Conservation (phyloP, 768 basidiomycete genomes). For the Tricholoma saponaceum region DNA sequence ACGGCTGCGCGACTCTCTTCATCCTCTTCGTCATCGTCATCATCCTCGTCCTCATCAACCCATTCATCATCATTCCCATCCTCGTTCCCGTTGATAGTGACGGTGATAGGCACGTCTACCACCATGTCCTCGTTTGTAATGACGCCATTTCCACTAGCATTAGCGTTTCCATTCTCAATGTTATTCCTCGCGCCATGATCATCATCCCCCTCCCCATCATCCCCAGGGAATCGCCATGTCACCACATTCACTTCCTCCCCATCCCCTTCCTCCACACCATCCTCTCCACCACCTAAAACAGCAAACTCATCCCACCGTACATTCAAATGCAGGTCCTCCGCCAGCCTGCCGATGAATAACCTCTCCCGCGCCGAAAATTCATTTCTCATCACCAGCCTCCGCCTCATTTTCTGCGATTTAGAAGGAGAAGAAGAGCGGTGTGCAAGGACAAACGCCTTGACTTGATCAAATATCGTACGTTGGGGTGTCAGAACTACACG, state of each 20-base stretch:
- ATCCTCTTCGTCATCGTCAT: slow-evolving; percentile 52
- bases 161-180: slow-evolving; percentile 5
- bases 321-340: slow-evolving; percentile 70
- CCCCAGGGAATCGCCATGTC: slow-evolving; percentile 58
- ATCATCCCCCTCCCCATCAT: slow-evolving; percentile 29
- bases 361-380: slow-evolving; percentile 77
- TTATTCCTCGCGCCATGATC: slow-evolving; percentile 8
- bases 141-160: slow-evolving; percentile 20
- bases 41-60: slow-evolving; percentile 47
- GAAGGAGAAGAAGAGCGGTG: slow-evolving; percentile 28
- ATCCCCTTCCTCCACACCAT: not conserved
- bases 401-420: slow-evolving; percentile 16
- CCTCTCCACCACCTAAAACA: not conserved
- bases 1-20: slow-evolving; percentile 72
- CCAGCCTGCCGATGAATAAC: slow-evolving; percentile 72
- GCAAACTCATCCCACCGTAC: slow-evolving; percentile 95
- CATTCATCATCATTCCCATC: slow-evolving; percentile 42
- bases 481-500: slow-evolving; percentile 69
- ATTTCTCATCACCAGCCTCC: slow-evolving; percentile 67
- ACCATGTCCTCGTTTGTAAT: not conserved
- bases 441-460: slow-evolving; percentile 71
- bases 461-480: slow-evolving; percentile 70
- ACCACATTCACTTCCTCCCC: slow-evolving; percentile 69
- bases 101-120: not conserved
- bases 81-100: slow-evolving; percentile 28